Percentiles rank a stretch among this genome's conserved stretches.
Conservation (phyloP, 371 early-diverging fungal genomes). For the Syncephalis fuscata region DNA sequence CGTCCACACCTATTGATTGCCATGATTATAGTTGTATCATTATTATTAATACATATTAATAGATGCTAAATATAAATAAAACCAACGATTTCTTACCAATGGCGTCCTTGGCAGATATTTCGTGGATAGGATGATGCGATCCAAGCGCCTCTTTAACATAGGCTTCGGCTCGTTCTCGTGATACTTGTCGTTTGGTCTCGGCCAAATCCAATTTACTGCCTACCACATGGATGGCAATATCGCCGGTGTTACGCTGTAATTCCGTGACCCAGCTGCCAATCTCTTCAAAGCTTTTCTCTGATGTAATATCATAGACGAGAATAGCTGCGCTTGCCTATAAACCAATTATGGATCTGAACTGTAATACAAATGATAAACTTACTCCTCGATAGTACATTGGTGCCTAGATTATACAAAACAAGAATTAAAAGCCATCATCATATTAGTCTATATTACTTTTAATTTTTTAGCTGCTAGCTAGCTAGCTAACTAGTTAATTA, state of each 20-base stretch:
- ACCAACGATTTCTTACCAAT: slow-evolving; percentile 43
- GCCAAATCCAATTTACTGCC: slow-evolving; percentile 63
- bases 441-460: too few relatives aligned
- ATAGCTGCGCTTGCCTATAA: slow-evolving; percentile 41
- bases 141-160: slow-evolving; percentile 37
- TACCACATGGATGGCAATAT: slow-evolving; percentile 50
- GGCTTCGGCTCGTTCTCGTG: slow-evolving; percentile 32
- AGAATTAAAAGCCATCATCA: too few relatives aligned
- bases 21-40: background rate
- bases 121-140: slow-evolving; percentile 35
- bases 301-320: slow-evolving; percentile 44
- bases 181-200: slow-evolving; percentile 31
- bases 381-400: slow-evolving; percentile 68
- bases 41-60: too few relatives aligned
- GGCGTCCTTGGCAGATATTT: slow-evolving; percentile 58
- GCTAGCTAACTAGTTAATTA: too few relatives aligned
- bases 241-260: slow-evolving; percentile 50
- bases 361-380: slow-evolving; percentile 14
- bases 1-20: slow-evolving; percentile 20
- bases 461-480: too few relatives aligned
- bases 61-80: too few relatives aligned
- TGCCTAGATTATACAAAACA: slow-evolving; percentile 13
- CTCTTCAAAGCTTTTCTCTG: slow-evolving; percentile 36
- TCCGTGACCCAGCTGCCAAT: slow-evolving; percentile 49
- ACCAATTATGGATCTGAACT: background rate